Evolutionary conservation across 225 moss, liverwort and hornwort genomes (phyloP), one percentile per base, ranked within the genome.

Genomic region (Anthoceros angustus): DNA sequence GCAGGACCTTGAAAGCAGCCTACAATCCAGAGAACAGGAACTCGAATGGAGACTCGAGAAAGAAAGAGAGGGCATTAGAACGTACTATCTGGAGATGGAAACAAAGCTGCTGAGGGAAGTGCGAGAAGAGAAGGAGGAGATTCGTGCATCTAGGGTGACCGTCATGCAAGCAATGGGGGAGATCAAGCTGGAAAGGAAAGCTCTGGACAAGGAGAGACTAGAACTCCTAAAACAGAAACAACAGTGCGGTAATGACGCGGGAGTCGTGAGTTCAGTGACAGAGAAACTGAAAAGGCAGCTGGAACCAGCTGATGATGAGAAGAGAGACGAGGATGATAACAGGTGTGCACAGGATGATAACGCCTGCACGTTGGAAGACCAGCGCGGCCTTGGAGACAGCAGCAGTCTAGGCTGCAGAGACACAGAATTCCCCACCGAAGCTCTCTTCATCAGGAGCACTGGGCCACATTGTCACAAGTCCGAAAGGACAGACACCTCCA

Each of bases 141-240:
- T 55, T 15, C 55, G 55, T 55, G 55, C 55, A 55, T 55, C 55
- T 7, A 18, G 55, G 7, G 55, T 18, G 23, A 55, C n/a, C 14
- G 55, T 55, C n/a, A 55, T 55, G 55, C 55, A 15, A 55, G 55
- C 55, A 55, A 55, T 55, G 55, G 14, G 23, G 55, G 55, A 18
- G 1, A 55, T 55, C 14, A 55, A 55, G 55, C 14, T 55, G 8
- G 55, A 55, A 55, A 18, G 55, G 55, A 23, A 15, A 55, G n/a
- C 23, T 18, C 14, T 55, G 14, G 55, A 55, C 55, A 55, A 55
- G 23, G 55, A 55, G 55, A 55, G 55, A 15, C 55, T 55, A 11
- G n/a, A 55, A 55, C n/a, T 55, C 55, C n/a, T 7, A 20, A 55
- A 55, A 20, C 55, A 55, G 23, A 9, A 55, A 20, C 55, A 8